phyloP scores from a whole-genome alignment of 2,329 filamentous ascomycete genomes.

The Aspergillus fijiensis region DNA sequence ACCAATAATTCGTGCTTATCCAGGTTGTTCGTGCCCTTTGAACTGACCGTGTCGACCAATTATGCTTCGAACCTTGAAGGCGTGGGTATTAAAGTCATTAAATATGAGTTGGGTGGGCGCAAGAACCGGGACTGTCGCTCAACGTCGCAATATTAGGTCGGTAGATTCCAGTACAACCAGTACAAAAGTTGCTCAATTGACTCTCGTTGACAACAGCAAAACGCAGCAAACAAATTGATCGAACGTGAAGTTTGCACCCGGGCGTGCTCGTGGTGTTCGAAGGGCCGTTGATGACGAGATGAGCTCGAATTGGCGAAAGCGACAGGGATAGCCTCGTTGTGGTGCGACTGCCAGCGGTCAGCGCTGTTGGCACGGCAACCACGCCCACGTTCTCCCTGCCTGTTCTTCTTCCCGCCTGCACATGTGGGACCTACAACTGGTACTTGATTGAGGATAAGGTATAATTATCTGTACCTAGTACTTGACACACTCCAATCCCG shows the following conservation, averaged over 20 bases:
- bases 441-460: no score
- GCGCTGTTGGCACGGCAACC: constrained; percentile 29
- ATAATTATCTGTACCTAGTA: no score
- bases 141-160: background rate
- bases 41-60: background rate
- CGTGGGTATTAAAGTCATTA: background rate
- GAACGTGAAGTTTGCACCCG: background rate
- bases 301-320: background rate
- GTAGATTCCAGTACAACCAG: background rate
- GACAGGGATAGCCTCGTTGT: constrained; percentile 17
- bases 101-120: background rate
- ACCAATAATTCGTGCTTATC: no score
- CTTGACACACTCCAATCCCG: no score
- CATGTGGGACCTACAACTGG: background rate
- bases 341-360: constrained; percentile 19
- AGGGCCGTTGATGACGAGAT: background rate
- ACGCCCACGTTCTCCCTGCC: background rate
- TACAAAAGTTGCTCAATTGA: background rate
- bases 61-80: background rate
- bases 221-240: no score
- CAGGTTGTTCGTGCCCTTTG: background rate
- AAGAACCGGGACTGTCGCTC: background rate
- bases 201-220: background rate
- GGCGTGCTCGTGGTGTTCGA: background rate
- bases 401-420: background rate